phyloP scores from a whole-genome alignment of 495 filamentous ascomycete species.

The Penicillium steckii region DNA sequence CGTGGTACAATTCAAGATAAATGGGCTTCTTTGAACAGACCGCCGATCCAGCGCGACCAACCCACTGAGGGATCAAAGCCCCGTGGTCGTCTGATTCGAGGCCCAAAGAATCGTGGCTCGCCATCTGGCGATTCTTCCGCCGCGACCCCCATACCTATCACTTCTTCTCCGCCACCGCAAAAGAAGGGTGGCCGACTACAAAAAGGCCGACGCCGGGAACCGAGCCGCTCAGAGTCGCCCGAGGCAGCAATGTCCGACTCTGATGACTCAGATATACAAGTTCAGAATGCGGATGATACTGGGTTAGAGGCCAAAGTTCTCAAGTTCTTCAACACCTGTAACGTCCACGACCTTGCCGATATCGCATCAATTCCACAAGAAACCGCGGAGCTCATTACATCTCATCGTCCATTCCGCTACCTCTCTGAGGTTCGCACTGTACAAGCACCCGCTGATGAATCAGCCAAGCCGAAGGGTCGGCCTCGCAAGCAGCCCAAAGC shows the following conservation, averaged over 20 bases:
- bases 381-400: constrained; percentile 62
- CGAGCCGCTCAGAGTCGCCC: constrained; percentile 43
- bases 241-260: constrained; percentile 44
- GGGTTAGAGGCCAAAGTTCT: constrained; percentile 61
- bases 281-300: constrained; percentile 35
- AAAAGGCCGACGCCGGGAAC: constrained; percentile 52
- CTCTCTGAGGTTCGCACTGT: constrained; percentile 65
- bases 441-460: constrained; percentile 40
- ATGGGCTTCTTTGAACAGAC: constrained; percentile 50
- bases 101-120: constrained; percentile 31
- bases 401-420: constrained; percentile 64
- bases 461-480: constrained; percentile 43
- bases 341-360: constrained; percentile 68
- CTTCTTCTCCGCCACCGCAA: constrained; percentile 32
- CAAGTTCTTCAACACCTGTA: constrained; percentile 80
- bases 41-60: constrained; percentile 13
- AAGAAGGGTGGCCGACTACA: constrained; percentile 53
- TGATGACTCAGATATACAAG: constrained; percentile 57
- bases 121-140: background rate
- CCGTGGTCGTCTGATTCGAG: constrained; percentile 41
- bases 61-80: constrained; percentile 31
- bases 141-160: constrained; percentile 13
- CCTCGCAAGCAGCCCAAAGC: constrained; percentile 51
- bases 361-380: constrained; percentile 70
- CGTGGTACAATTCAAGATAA: constrained; percentile 60